These are phyloP conservation scores for Alternaria dauci DNA, from an alignment of 2,329 filamentous ascomycete genomes.

Conservation along the genomic window DNA sequence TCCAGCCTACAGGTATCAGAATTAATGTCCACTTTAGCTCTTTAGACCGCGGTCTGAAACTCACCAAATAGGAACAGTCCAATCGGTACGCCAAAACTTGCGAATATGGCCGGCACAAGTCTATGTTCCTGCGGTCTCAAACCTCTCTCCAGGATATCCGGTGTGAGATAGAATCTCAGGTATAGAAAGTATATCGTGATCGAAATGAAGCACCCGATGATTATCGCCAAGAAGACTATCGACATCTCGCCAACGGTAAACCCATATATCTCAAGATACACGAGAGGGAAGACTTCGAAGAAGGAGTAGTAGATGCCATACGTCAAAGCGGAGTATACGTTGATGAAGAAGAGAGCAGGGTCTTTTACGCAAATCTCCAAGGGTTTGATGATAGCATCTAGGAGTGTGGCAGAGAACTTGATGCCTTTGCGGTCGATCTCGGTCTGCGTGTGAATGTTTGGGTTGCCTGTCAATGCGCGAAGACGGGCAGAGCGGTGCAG, in stretches of 20 bases:
- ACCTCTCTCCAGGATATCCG: conserved; percentile 66
- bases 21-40: not conserved
- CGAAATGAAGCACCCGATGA: conserved; percentile 74
- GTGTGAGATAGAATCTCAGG: conserved; percentile 79
- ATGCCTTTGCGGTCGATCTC: conserved; percentile 72
- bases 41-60: not conserved
- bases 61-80: conserved; percentile 69
- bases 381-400: conserved; percentile 71
- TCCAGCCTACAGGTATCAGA: conserved; percentile 57
- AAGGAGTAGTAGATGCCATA: conserved; percentile 80
- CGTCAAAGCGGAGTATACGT: conserved; percentile 83
- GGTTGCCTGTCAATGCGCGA: conserved; percentile 71
- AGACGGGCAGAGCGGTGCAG: conserved; percentile 74
- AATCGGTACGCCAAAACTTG: conserved; percentile 66
- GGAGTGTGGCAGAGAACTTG: conserved; percentile 52
- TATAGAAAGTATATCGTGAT: conserved; percentile 72
- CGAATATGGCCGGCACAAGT: conserved; percentile 74
- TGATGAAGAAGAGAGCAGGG: conserved; percentile 83
- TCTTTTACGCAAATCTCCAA: conserved; percentile 86
- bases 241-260: conserved; percentile 77
- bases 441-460: conserved; percentile 75
- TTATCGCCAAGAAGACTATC: conserved; percentile 84
- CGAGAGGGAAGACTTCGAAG: conserved; percentile 70
- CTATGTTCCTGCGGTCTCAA: conserved; percentile 74
- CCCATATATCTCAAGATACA: conserved; percentile 80